These are phyloP conservation scores for Cicer bijugum DNA, from an alignment of 306 rosid genomes.

Conservation along the genomic window DNA sequence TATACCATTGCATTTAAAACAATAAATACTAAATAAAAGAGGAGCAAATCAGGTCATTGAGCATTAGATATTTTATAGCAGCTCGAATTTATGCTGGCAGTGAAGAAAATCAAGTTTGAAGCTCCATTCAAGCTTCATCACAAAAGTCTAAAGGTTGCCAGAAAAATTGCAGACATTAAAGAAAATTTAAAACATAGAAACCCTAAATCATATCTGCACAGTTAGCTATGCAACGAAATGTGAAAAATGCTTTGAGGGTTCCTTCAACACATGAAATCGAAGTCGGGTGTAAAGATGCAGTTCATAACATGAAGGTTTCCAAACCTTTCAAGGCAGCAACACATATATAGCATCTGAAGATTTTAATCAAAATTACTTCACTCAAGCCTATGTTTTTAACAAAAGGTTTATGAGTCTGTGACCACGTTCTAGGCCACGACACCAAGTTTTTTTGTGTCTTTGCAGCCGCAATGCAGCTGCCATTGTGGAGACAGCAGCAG, in stretches of 20 bases:
- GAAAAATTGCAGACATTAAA: background rate
- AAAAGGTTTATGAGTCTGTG: background rate
- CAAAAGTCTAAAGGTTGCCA: background rate
- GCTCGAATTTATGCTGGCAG: background rate
- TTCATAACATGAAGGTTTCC: conserved; percentile 18
- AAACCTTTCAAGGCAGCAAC: background rate
- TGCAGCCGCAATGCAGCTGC: background rate
- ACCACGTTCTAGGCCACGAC: background rate
- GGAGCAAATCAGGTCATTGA: background rate
- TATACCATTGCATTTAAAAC: conserved; percentile 5
- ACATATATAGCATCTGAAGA: conserved; percentile 37
- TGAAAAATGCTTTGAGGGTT: conserved; percentile 13
- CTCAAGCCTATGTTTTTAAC: background rate
- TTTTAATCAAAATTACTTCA: conserved; percentile 32
- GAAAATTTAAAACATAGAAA: conserved; percentile 14
- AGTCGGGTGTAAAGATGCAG: conserved; percentile 32
- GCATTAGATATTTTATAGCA: conserved; percentile 13
- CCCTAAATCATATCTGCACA: background rate
- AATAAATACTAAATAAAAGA: background rate
- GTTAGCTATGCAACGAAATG: conserved; percentile 29
- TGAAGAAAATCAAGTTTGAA: conserved; percentile 27
- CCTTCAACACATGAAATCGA: conserved; percentile 3
- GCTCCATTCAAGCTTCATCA: conserved; percentile 18
- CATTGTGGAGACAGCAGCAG: too few species aligned
- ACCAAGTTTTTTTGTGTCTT: background rate